Evolutionary conservation across 1,284 basidiomycete species (phyloP), one percentile per base, ranked within the genome.

Genomic region (Schizopora paradoxa): DNA sequence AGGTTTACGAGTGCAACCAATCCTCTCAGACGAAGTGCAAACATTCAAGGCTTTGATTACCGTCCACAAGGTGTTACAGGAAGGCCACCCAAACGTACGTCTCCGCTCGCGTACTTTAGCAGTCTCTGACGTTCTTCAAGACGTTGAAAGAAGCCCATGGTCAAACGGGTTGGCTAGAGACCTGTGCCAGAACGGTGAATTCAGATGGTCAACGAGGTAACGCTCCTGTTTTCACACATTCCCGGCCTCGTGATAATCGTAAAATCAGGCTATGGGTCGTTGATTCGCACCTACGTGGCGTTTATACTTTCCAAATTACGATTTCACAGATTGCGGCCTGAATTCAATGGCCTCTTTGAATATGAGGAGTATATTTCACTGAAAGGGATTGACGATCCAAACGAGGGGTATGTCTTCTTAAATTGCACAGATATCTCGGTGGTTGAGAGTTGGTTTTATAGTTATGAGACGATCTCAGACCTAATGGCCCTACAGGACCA

Each of bases 81-180:
- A 97, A 64, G 93, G 93, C 2, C 93, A 97, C 62, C 91, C 92
- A 8, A 76, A 86, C 37, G 93, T 95, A 61, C 57, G 85, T 76
- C 10, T 35, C 38, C n/a, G 8, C 39, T 36, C 28, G 25, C 21
- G n/a, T 32, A 27, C 14, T 22, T 43, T 23, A 8, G 32, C 39
- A 31, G 16, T 45, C 27, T 19, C 39, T 16, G 44, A 25, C 19
- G 14, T 16, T 35, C 31, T 45, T 53, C 45, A 58, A 95, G 92
- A 90, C 89, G 10, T 78, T 97, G 51, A 94, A 94, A 64, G 93
- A 97, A 64, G 91, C 90, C 2, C 93, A 96, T 56, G 83, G 86
- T n/a, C 93, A 97, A 61, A 92, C 91, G 0, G 86, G 90, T 21
- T 97, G 93, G 93, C 73, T 97, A 19, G 93, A 97, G 64, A 96